Conservation (phyloP, 2,329 filamentous ascomycete genomes). For the Hortaea sp. region DNA sequence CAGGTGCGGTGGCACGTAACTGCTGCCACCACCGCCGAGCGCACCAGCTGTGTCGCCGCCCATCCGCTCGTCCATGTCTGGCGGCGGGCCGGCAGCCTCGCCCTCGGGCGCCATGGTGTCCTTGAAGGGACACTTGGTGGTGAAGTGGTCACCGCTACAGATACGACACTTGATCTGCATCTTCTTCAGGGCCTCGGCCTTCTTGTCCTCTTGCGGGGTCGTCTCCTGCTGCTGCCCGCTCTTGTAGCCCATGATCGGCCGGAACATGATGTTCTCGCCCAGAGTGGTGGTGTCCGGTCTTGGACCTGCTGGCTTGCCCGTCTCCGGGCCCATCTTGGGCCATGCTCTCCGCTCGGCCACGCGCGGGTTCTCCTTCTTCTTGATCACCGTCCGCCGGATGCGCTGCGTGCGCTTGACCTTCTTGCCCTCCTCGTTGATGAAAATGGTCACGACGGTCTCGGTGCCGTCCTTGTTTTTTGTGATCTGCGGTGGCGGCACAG, state of each 20-base stretch:
- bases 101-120: constrained; percentile 90
- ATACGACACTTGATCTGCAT: constrained; percentile 99
- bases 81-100: constrained; percentile 33
- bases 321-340: constrained; percentile 85
- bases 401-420: constrained; percentile 96
- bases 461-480: constrained; percentile 97
- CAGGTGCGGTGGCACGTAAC: constrained; percentile 90
- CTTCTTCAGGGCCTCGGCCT: constrained; percentile 71
- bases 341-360: constrained; percentile 91
- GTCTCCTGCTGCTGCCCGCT: constrained; percentile 71
- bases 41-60: constrained; percentile 40
- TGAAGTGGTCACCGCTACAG: constrained; percentile 98
- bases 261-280: constrained; percentile 97
- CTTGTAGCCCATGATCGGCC: constrained; percentile 88
- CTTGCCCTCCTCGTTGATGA: constrained; percentile 83
- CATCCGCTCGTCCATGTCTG: constrained; percentile 37
- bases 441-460: constrained; percentile 86
- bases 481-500: constrained; percentile 76
- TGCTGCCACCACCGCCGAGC: constrained; percentile 59
- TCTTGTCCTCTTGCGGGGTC: constrained; percentile 58
- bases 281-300: constrained; percentile 83
- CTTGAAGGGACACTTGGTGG: constrained; percentile 97
- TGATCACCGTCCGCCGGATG: constrained; percentile 83
- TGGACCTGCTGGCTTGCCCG: constrained; percentile 73
- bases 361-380: constrained; percentile 91